Conservation (phyloP, 495 filamentous ascomycete genomes). For the Stereocaulon alpinum region DNA sequence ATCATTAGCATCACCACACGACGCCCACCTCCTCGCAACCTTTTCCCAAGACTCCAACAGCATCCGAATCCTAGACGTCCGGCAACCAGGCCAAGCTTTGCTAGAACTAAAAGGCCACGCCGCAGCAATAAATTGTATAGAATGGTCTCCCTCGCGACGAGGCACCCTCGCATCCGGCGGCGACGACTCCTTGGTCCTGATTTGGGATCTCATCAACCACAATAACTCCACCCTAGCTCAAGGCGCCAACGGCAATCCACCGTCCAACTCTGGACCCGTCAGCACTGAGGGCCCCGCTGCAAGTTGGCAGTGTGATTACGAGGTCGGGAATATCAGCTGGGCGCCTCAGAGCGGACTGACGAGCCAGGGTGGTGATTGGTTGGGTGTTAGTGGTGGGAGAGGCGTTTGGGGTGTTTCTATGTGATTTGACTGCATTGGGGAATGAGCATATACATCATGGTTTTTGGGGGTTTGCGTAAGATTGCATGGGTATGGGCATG, state of each 20-base stretch:
- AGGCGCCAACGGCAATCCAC: conserved; percentile 32
- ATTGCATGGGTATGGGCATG: neutral
- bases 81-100: conserved; percentile 90
- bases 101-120: conserved; percentile 90
- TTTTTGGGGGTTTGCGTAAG: neutral
- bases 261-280: conserved; percentile 37
- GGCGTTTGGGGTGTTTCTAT: conserved; percentile 83
- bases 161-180: conserved; percentile 86
- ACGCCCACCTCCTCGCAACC: conserved; percentile 89
- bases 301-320: conserved; percentile 90
- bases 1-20: conserved; percentile 72
- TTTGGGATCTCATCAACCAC: conserved; percentile 86
- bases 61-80: conserved; percentile 91
- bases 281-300: conserved; percentile 62
- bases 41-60: conserved; percentile 89
- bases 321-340: conserved; percentile 93
- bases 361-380: conserved; percentile 78
- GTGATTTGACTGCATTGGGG: conserved; percentile 28
- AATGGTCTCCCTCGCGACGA: conserved; percentile 84
- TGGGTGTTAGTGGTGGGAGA: conserved; percentile 83
- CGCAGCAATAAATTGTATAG: conserved; percentile 77
- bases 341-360: conserved; percentile 66
- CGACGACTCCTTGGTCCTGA: conserved; percentile 79
- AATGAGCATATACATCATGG: neutral
- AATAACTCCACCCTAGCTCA: conserved; percentile 33